A percentile compares a stretch with the other conserved stretches of the same genome.
Conservation (phyloP, 805 yeast genomes). For the Starmerella kuoi region DNA sequence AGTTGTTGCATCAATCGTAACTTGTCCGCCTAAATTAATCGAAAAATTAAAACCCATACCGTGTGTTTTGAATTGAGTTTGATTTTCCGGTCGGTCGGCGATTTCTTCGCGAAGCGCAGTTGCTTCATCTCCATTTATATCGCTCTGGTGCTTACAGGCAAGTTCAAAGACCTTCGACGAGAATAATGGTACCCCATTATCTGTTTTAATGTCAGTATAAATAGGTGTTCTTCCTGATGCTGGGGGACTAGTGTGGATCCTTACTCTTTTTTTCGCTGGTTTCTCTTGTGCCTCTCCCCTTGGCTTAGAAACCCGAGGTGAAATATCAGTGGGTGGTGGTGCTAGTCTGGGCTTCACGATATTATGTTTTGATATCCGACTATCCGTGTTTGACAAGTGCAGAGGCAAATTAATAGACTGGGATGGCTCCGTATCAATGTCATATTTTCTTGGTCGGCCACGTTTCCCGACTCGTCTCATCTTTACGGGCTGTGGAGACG, state of each 20-base stretch:
- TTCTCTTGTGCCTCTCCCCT: too few species aligned
- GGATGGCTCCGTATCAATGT: too few species aligned
- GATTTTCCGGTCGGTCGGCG: slow-evolving; percentile 1
- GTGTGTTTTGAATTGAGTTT: slow-evolving; percentile 4
- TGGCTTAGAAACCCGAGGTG: too few species aligned
- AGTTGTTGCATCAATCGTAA: slow-evolving; percentile 3
- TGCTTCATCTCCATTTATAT: not conserved
- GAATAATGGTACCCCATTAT: slow-evolving; percentile 7
- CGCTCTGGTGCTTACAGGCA: slow-evolving; percentile 7
- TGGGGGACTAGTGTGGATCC: too few species aligned
- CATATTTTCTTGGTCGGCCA: slow-evolving; percentile 1
- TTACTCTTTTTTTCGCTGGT: too few species aligned
- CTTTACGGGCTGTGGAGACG: slow-evolving; percentile 6
- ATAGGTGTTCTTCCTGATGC: too few species aligned
- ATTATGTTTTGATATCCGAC: too few species aligned
- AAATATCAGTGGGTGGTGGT: too few species aligned
- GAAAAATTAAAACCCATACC: slow-evolving; percentile 12
- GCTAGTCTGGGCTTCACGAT: too few species aligned
- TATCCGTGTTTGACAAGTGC: too few species aligned
- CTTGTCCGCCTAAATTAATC: slow-evolving; percentile 9
- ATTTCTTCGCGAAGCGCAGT: not conserved
- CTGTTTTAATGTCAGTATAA: not conserved
- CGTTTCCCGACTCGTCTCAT: not conserved
- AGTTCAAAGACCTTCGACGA: slow-evolving; percentile 11
- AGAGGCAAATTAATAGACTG: too few species aligned